Conservation (phyloP, 1,284 basidiomycete species). For the Boletus holoroseus region DNA sequence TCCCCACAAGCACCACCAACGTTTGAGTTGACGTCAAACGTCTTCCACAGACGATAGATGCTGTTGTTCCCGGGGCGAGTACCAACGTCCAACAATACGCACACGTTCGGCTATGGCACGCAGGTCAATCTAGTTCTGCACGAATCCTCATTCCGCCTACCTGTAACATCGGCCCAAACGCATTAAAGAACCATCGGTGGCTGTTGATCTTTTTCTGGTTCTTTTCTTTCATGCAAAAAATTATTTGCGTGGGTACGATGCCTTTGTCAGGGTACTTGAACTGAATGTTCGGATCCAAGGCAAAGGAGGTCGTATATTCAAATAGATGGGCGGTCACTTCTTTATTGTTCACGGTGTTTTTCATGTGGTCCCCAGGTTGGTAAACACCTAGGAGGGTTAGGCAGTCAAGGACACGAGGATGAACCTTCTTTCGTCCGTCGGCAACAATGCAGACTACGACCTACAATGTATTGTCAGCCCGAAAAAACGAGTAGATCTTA, state of each 20-base stretch:
- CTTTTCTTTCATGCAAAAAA: slow-evolving; percentile 91
- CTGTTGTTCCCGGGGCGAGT: slow-evolving; percentile 82
- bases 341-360: slow-evolving; percentile 83
- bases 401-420: slow-evolving; percentile 92
- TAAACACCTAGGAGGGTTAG: slow-evolving; percentile 77
- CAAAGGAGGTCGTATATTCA: slow-evolving; percentile 93
- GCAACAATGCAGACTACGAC: slow-evolving; percentile 95
- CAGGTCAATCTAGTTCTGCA: slow-evolving; percentile 1
- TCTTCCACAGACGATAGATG: slow-evolving; percentile 92
- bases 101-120: slow-evolving; percentile 70
- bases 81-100: slow-evolving; percentile 88
- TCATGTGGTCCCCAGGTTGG: slow-evolving; percentile 79
- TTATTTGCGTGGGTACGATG: slow-evolving; percentile 89
- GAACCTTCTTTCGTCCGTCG: slow-evolving; percentile 88
- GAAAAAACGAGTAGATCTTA: not conserved
- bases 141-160: slow-evolving; percentile 33
- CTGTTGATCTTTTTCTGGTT: slow-evolving; percentile 97
- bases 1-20: slow-evolving; percentile 95
- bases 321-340: slow-evolving; percentile 92
- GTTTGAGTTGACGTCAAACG: slow-evolving; percentile 89
- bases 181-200: slow-evolving; percentile 95
- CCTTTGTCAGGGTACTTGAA: slow-evolving; percentile 95
- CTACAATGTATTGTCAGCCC: slow-evolving; percentile 35
- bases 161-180: slow-evolving; percentile 71
- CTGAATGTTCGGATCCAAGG: slow-evolving; percentile 80